A percentile compares a stretch with the other conserved stretches of the same genome.
phyloP scores from a whole-genome alignment of 129 eudicot species.

The Pulicaria dysenterica region DNA sequence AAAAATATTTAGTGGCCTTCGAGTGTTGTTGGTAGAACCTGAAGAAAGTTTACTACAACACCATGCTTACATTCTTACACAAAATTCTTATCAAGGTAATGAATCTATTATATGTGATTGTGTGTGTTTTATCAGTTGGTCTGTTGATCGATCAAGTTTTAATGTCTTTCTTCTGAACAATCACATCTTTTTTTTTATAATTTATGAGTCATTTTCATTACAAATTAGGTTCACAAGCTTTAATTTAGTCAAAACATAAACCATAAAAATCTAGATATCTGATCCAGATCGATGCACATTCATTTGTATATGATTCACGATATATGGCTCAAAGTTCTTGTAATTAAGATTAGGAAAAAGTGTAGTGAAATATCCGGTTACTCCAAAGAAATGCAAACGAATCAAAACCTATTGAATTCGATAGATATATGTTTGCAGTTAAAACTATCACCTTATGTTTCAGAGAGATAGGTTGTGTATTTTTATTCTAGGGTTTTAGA shows the following conservation, averaged over 20 bases:
- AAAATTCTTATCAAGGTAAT: constrained; percentile 19
- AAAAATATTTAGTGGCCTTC: constrained; percentile 14
- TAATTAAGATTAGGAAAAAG: too few relatives aligned
- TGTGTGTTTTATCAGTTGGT: neutral
- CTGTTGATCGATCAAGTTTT: neutral
- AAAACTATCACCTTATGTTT: too few relatives aligned
- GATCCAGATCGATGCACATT: too few relatives aligned
- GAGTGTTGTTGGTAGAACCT: constrained; percentile 27
- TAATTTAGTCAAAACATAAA: neutral
- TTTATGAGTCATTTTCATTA: neutral
- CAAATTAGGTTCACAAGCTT: neutral
- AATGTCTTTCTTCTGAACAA: neutral
- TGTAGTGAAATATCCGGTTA: too few relatives aligned
- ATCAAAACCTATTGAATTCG: too few relatives aligned
- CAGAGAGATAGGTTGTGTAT: too few relatives aligned
- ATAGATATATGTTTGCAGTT: neutral
- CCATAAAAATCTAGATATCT: too few relatives aligned
- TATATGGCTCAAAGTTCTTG: neutral
- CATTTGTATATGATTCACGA: neutral
- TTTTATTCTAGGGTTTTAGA: too few relatives aligned
- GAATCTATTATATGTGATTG: neutral
- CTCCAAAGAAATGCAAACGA: too few relatives aligned
- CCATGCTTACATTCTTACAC: constrained; percentile 17
- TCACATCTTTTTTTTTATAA: neutral
- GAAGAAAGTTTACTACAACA: neutral